Evolutionary conservation across 169 alveolate species (phyloP), one percentile per base, ranked within the genome.

Genomic region (Eimeria sp.): DNA sequence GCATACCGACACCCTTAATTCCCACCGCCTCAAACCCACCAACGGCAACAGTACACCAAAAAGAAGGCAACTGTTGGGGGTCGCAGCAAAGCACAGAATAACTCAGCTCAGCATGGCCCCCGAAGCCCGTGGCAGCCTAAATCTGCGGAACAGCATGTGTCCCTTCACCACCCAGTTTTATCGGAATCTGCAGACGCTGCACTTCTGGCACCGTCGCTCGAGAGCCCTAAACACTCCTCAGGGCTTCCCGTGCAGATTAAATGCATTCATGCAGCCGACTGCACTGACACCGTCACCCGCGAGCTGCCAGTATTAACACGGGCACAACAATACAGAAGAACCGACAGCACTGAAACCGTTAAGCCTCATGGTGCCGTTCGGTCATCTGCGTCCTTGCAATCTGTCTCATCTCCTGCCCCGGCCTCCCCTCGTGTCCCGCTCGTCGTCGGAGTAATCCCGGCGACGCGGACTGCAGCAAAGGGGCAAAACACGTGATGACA

Each of bases 381-480:
- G 34, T 9, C 45, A 0, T 25, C n/a, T 40, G 14, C 34, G 13
- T 65, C 70, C 20, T 25, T 5, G 6, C 75, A 65, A 3, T 6
- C 40, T 2, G 40, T 34, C 14, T 65, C 43, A 86, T 16, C 80
- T 57, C 61, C 92, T 58, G 9, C 58, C 58, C 18, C 92, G 67
- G 57, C 75, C 76, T 61, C 80, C 92, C 49, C 92, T 86, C 75
- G 18, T 43, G 22, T 86, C 92, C 58, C 92, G 80, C 63, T 86
- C 92, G 40, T 86, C 92, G n/a, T 86, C 92, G 2, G 92, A 86
- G 45, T 86, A 86, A 43, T 86, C 67, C 10, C 92, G 92, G 18
- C 92, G 92, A 13, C 92, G 92, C 57, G 92, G 92, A 43, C 92
- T 86, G 80, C 63, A 86, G 78, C 92, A 86, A 13, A 40, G 10